Conservation (phyloP, 768 basidiomycete genomes). For the Lentinula raphanica region DNA sequence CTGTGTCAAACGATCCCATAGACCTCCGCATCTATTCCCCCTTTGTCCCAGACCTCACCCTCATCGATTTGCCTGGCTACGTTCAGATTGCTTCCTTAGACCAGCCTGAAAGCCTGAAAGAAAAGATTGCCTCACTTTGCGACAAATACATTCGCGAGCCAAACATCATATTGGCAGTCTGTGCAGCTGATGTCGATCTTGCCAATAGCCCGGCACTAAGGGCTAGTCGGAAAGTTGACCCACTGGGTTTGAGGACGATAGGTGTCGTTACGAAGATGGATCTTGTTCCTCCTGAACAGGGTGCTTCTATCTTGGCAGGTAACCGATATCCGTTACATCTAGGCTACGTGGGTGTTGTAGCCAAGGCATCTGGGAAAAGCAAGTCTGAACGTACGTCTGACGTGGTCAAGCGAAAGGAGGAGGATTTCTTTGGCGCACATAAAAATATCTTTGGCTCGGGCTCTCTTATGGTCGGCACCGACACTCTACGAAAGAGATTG, state of each 20-base stretch:
- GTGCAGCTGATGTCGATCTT: slow-evolving; percentile 96
- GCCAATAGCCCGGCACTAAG: slow-evolving; percentile 96
- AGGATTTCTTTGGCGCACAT: slow-evolving; percentile 63
- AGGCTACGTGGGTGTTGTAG: slow-evolving; percentile 95
- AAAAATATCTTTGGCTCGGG: slow-evolving; percentile 56
- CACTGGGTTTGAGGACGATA: slow-evolving; percentile 90
- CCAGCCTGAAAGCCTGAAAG: slow-evolving; percentile 91
- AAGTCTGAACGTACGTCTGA: slow-evolving; percentile 44
- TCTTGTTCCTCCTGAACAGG: slow-evolving; percentile 80
- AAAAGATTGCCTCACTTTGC: slow-evolving; percentile 85
- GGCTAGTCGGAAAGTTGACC: slow-evolving; percentile 91
- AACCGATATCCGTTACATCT: slow-evolving; percentile 96
- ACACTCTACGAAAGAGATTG: slow-evolving; percentile 80
- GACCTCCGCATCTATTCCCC: slow-evolving; percentile 96
- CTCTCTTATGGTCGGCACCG: slow-evolving; percentile 85
- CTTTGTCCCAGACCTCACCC: slow-evolving; percentile 91
- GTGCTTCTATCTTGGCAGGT: slow-evolving; percentile 74
- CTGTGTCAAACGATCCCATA: slow-evolving; percentile 92
- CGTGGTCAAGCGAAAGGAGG: slow-evolving; percentile 52
- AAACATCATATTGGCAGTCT: slow-evolving; percentile 99
- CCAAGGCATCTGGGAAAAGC: slow-evolving; percentile 66
- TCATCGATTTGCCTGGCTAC: slow-evolving; percentile 97
- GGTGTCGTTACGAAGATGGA: slow-evolving; percentile 99
- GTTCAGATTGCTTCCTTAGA: slow-evolving; percentile 93
- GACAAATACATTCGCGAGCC: slow-evolving; percentile 98